Evolutionary conservation across 345 rosid genomes (phyloP), one percentile per base, ranked within the genome.

Genomic region (Gossypium longicalyx): DNA sequence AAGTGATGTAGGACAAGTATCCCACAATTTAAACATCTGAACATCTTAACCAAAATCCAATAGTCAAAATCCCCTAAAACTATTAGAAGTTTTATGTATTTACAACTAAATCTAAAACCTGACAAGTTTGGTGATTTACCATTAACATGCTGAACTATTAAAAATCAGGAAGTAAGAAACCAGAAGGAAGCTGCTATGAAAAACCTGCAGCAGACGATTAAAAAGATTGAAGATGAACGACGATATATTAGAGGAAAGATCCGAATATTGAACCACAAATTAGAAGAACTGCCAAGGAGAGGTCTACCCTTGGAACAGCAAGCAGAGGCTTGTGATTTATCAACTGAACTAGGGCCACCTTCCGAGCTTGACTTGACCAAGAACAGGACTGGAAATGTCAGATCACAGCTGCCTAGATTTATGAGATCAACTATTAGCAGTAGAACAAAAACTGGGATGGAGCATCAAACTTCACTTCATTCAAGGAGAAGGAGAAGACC

Each of bases 341-440:
- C 77, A 17, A 52, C 48, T 41, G 78, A 80, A 3, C 25, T 22
- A 78, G 84, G 82, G 82, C 71, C 61, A 47, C 69, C 79, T 23
- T 65, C 71, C 68, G 75, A 70, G 61, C 75, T 41, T 58, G 81
- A 68, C 64, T 74, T 6, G 62, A 70, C 27, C 27, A 70, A 74
- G 60, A 76, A 64, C 53, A 77, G 74, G 25, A 29, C 23, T 44
- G 78, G 57, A 59, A 83, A 83, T 74, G 62, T 63, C 44, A 78
- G 72, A 41, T 87, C 88, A 75, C 81, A 78, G 22, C 29, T 87
- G 54, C 91, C 92, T 16, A 80, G 93, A 75, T 91, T 91, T 82
- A 88, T 93, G 98, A 85, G 86, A 81, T 88, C 93, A 76, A 93
- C 96, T 20, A 72, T 84, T 72, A 85, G 88, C 80, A 93, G 94